Conservation (phyloP, 2,329 filamentous ascomycete species). For the Colletotrichum sp. region DNA sequence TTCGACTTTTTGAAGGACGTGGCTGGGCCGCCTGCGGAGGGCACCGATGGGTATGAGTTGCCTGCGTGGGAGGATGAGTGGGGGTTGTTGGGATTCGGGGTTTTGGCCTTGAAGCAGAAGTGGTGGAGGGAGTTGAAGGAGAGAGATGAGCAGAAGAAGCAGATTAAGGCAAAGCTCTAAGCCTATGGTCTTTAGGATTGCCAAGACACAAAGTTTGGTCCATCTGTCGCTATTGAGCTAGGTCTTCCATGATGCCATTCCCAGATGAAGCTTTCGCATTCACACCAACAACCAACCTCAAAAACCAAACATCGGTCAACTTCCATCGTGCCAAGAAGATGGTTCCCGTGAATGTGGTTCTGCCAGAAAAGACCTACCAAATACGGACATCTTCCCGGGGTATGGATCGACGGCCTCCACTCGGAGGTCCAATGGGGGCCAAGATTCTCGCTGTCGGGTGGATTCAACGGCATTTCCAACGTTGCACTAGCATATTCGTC, state of each 20-base stretch:
- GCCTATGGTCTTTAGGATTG: rapidly evolving
- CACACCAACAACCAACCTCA: neutral
- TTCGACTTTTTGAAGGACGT: conserved; percentile 43
- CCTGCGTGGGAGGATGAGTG: conserved; percentile 47
- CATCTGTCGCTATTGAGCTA: neutral
- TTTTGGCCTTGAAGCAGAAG: conserved; percentile 32
- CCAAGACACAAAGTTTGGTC: neutral
- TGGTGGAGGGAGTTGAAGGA: conserved; percentile 31
- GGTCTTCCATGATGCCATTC: neutral
- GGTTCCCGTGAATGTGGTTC: neutral
- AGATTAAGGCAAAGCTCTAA: neutral
- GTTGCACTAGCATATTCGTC: conserved; percentile 14
- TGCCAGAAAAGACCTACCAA: neutral
- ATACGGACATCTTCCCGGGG: neutral
- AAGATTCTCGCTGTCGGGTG: neutral
- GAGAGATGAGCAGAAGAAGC: conserved; percentile 24
- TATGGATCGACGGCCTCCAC: neutral
- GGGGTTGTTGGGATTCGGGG: conserved; percentile 34
- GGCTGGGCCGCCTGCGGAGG: conserved; percentile 43
- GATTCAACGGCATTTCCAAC: neutral
- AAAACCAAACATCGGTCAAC: neutral
- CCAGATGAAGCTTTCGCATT: neutral
- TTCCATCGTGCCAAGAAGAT: neutral
- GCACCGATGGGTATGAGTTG: conserved; percentile 39
- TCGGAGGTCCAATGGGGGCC: neutral